These are phyloP conservation scores for Metschnikowia peoriensis DNA, from an alignment of 805 yeast genomes.

Conservation along the genomic window DNA sequence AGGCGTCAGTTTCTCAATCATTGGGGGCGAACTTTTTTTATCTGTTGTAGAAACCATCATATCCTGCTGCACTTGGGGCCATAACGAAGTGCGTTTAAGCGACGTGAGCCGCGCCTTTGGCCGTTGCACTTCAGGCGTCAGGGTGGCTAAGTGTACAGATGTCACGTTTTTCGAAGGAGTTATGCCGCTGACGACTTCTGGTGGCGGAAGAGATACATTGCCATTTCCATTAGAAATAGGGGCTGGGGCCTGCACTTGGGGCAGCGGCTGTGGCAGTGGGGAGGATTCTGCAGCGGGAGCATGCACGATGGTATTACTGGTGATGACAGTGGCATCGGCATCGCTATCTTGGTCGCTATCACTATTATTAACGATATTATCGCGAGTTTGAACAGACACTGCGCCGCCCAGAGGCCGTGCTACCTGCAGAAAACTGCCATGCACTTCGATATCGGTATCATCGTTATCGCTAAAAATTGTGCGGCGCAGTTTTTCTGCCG, in stretches of 20 bases:
- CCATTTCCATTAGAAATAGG: neutral
- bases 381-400: neutral
- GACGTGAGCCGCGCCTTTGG: too few species aligned
- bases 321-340: neutral
- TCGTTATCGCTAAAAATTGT: constrained; percentile 12
- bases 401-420: neutral
- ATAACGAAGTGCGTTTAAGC: too few species aligned
- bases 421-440: constrained; percentile 4
- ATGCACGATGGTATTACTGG: neutral
- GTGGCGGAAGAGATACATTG: too few species aligned
- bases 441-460: constrained; percentile 8
- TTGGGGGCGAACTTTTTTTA: too few species aligned
- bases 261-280: neutral
- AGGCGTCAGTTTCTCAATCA: too few species aligned
- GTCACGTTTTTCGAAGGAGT: too few species aligned
- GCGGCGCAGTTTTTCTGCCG: neutral
- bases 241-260: neutral
- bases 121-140: too few species aligned
- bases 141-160: too few species aligned
- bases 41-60: too few species aligned
- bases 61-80: too few species aligned
- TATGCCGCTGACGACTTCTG: too few species aligned
- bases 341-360: neutral
- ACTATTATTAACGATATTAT: neutral
- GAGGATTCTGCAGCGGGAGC: neutral